Evolutionary conservation across 2,329 filamentous ascomycete species (phyloP).

Genomic region (Hirsutella minnesotensis): DNA sequence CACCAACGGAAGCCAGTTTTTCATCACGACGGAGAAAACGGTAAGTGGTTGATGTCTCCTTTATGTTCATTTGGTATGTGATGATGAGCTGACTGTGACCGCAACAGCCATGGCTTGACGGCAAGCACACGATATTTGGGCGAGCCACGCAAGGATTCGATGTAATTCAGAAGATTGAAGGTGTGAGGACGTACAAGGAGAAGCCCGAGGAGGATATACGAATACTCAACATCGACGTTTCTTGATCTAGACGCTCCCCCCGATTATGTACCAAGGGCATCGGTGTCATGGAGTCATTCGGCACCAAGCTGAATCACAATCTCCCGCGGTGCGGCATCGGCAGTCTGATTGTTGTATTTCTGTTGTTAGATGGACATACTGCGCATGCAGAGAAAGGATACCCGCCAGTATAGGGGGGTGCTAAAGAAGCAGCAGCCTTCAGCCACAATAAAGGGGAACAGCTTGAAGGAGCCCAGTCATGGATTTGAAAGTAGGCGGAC

Average conservation of each 20-base stretch:
- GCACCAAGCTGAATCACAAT: too few relatives aligned
- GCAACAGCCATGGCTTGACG: constrained; percentile 72
- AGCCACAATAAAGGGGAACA: too few relatives aligned
- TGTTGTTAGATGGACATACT: too few relatives aligned
- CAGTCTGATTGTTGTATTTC: too few relatives aligned
- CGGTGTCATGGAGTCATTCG: too few relatives aligned
- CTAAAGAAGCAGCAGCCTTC: too few relatives aligned
- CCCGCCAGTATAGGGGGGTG: too few relatives aligned
- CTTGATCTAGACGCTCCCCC: constrained; percentile 18
- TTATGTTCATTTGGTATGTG: background rate
- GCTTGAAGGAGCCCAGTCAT: too few relatives aligned
- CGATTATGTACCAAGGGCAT: too few relatives aligned
- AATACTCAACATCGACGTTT: constrained; percentile 73
- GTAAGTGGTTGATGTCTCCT: constrained; percentile 31
- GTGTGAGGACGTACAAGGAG: constrained; percentile 73
- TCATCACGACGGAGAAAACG: constrained; percentile 95
- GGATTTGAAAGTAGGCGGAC: too few relatives aligned
- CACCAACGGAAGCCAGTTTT: constrained; percentile 95
- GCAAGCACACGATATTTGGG: constrained; percentile 94
- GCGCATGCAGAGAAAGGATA: too few relatives aligned
- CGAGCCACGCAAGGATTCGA: constrained; percentile 82
- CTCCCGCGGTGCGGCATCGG: too few relatives aligned
- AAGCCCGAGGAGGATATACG: constrained; percentile 96
- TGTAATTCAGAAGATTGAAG: constrained; percentile 93
- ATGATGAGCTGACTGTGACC: background rate